Evolutionary conservation across 495 filamentous ascomycete genomes (phyloP).

Genomic region (Aspergillus coremiiformis): DNA sequence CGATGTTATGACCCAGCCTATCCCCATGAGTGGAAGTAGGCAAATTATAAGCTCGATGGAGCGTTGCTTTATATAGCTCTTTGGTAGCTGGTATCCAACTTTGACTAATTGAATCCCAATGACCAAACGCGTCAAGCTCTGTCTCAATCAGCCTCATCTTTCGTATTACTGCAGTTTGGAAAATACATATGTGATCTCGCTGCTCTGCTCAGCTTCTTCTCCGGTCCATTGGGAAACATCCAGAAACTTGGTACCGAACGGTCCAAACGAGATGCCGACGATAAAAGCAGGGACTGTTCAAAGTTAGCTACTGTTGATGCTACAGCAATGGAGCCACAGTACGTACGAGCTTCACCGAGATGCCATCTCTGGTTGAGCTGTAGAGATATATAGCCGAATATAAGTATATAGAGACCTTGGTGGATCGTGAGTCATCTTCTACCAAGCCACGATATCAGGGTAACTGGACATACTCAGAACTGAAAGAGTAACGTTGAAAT

Average conservation of each 20-base stretch:
- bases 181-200: constrained; percentile 39
- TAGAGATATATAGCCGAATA: constrained; percentile 44
- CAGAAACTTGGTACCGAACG: constrained; percentile 41
- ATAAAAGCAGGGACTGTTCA: constrained; percentile 44
- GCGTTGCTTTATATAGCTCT: constrained; percentile 25
- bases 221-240: constrained; percentile 38
- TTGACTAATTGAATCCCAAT: constrained; percentile 48
- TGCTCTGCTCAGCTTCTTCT: constrained; percentile 28
- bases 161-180: neutral
- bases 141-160: neutral
- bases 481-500: constrained; percentile 42
- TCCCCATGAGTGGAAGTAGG: constrained; percentile 31
- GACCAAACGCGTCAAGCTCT: constrained; percentile 44
- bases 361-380: constrained; percentile 49
- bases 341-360: constrained; percentile 50
- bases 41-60: constrained; percentile 30
- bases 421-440: neutral
- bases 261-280: constrained; percentile 42
- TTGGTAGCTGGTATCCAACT: constrained; percentile 28
- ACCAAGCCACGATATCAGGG: neutral
- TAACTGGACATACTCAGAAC: constrained; percentile 33
- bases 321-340: neutral
- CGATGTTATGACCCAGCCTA: constrained; percentile 32
- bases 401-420: constrained; percentile 28
- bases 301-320: constrained; percentile 1